Evolutionary conservation across 805 yeast genomes (phyloP), one percentile per base, ranked within the genome.

Genomic region (Priceomyces haplophilus): DNA sequence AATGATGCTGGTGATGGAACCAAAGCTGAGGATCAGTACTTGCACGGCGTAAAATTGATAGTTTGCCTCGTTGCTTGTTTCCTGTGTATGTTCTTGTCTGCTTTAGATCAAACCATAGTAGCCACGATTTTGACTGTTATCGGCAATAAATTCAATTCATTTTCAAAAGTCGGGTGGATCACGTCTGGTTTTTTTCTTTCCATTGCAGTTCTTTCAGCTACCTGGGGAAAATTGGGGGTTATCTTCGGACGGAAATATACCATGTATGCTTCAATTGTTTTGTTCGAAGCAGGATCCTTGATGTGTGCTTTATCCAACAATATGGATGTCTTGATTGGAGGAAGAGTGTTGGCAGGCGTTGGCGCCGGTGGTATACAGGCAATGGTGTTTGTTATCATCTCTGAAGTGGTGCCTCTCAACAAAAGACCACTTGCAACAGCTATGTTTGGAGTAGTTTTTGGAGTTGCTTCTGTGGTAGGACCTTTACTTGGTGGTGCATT

Each of bases 401-500:
- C 64, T 15, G 72, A 67, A 45, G 50, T 63, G 8, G 55, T 64
- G 5, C 60, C 62, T 1, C 64, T 66, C 18, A 49, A 62, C 32
- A 58, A 55, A 34, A 58, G 75, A 43, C 62, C 77, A 0, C 41
- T 67, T 34, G 54, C 62, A 3, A 57, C 68, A 51, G 59, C 68
- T 5, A 41, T 61, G 3, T 48, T 68, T n/a, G 69, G 73, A 2
- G 51, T 62, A n/a, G 62, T 67, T 1, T 78, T 72, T 54, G 73
- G 76, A 0, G 56, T 75, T 4, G 73, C 82, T 1, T 66, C 78
- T 3, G 77, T 77, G 4, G 49, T 69, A 16, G 88, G 88, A 0
- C 88, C 88, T 0, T 58, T 80, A 16, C 55, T 83, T 17, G 88
- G 88, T 11, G 88, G 88, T 36, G 80, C 79, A 0, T 74, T 83